Percentiles rank a stretch among this genome's conserved stretches.
phyloP scores from a whole-genome alignment of 345 rosid genomes.

The Acer campestre region DNA sequence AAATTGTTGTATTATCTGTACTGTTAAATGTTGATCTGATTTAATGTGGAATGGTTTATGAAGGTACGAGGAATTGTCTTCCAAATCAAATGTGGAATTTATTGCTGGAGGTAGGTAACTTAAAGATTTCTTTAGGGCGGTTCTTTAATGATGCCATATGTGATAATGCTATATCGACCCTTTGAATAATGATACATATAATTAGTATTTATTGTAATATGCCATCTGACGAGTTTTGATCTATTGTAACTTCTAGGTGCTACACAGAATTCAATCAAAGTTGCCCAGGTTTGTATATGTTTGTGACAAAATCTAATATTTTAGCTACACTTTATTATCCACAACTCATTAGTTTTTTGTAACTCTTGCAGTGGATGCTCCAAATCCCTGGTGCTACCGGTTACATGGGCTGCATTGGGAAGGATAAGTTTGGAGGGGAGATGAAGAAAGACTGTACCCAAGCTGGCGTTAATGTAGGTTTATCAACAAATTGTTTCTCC shows the following conservation, averaged over 20 bases:
- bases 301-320: not conserved
- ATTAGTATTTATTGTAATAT: not conserved
- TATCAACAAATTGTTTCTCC: not conserved
- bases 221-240: not conserved
- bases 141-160: not conserved
- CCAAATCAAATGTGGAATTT: slow-evolving; percentile 49
- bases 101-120: slow-evolving; percentile 81
- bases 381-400: slow-evolving; percentile 85
- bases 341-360: not conserved
- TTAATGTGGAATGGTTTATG: slow-evolving; percentile 7
- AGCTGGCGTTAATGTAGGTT: slow-evolving; percentile 80
- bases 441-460: slow-evolving; percentile 75
- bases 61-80: slow-evolving; percentile 61
- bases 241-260: slow-evolving; percentile 46
- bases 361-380: slow-evolving; percentile 80
- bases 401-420: slow-evolving; percentile 92
- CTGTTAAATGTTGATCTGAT: not conserved
- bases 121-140: not conserved
- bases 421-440: slow-evolving; percentile 92
- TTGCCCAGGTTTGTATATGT: slow-evolving; percentile 67
- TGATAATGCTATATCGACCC: not conserved
- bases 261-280: slow-evolving; percentile 91
- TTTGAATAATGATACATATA: not conserved
- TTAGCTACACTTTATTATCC: not conserved
- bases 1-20: not conserved